These are phyloP conservation scores for Lipomyces spencermartinsiae DNA, from an alignment of 805 yeast species.

Conservation along the genomic window DNA sequence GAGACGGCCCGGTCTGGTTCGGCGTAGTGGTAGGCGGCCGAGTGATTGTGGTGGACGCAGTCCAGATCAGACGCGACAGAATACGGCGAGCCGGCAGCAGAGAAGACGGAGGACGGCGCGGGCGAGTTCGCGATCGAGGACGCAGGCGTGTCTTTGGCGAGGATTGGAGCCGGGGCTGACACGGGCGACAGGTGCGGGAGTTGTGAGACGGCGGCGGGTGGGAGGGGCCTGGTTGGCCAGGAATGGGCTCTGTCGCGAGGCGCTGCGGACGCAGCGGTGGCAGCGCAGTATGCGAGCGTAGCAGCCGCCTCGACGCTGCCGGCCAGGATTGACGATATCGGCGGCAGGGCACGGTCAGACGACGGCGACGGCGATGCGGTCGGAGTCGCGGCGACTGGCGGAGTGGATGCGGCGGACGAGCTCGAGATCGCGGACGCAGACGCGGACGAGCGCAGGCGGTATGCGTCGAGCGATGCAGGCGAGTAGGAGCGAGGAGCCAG, in stretches of 20 bases:
- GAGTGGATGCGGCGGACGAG: constrained; percentile 3
- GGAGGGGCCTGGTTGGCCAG: neutral
- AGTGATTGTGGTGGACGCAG: no score
- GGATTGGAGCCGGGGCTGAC: neutral
- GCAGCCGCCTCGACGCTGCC: neutral
- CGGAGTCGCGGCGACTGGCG: constrained; percentile 8
- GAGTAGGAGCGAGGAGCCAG: constrained; percentile 21
- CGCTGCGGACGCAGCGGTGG: neutral
- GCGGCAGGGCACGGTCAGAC: constrained; percentile 11
- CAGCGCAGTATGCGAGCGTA: neutral
- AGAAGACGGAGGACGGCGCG: constrained; percentile 6
- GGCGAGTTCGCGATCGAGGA: neutral
- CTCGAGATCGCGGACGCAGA: constrained; percentile 13
- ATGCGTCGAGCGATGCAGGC: constrained; percentile 30
- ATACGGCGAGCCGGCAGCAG: constrained; percentile 2
- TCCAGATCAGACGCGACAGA: constrained; percentile 11
- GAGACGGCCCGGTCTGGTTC: neutral
- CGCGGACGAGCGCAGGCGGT: constrained; percentile 26
- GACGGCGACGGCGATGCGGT: neutral
- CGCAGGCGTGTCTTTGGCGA: neutral
- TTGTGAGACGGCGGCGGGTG: constrained; percentile 3
- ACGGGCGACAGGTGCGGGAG: neutral
- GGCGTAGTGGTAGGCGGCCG: no score
- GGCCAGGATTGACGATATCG: constrained; percentile 12
- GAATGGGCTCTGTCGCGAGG: neutral